These are phyloP conservation scores for Thamnidium elegans DNA, from an alignment of 192 early-diverging fungal genomes.

Conservation along the genomic window DNA sequence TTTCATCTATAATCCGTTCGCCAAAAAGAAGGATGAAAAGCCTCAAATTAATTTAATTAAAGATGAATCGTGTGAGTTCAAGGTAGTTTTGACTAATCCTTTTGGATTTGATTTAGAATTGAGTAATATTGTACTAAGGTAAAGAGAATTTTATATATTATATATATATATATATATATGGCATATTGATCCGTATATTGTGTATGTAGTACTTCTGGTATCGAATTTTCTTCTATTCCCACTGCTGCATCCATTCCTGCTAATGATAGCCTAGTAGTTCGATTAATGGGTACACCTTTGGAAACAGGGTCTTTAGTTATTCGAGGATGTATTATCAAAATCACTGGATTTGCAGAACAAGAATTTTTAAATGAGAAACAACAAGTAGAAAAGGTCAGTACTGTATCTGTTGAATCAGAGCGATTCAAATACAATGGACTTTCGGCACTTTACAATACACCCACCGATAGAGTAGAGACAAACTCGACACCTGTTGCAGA, in stretches of 20 bases:
- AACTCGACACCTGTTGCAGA: neutral
- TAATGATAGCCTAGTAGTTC: conserved; percentile 53
- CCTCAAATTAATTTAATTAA: conserved; percentile 54
- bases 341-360: conserved; percentile 53
- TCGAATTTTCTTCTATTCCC: conserved; percentile 55
- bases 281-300: conserved; percentile 61
- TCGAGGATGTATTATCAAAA: conserved; percentile 58
- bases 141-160: neutral
- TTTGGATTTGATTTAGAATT: conserved; percentile 80
- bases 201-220: conserved; percentile 53
- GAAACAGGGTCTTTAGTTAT: conserved; percentile 60
- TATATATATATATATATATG: too few species aligned
- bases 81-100: conserved; percentile 70
- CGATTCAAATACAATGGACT: conserved; percentile 7
- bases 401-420: conserved; percentile 5
- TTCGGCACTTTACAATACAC: neutral
- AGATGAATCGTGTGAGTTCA: conserved; percentile 67
- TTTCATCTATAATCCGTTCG: conserved; percentile 81
- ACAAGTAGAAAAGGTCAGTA: neutral
- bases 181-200: neutral
- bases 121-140: conserved; percentile 61
- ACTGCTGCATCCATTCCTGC: conserved; percentile 64
- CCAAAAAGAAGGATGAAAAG: conserved; percentile 46
- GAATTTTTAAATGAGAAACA: conserved; percentile 46
- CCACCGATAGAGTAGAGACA: neutral